phyloP scores from a whole-genome alignment of 2,329 filamentous ascomycete species.

The Aspergillus sp. region DNA sequence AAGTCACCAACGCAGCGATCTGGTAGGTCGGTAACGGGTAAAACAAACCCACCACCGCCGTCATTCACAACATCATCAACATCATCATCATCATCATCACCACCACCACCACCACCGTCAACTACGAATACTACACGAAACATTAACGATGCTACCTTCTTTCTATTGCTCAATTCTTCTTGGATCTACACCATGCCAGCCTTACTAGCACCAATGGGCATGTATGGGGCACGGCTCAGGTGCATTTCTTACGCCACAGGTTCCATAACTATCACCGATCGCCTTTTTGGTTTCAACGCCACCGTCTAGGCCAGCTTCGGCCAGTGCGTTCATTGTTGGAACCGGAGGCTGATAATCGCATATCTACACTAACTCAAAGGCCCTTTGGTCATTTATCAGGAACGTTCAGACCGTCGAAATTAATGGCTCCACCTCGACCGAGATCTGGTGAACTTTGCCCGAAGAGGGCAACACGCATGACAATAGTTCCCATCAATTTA shows the following conservation, averaged over 20 bases:
- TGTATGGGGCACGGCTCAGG: slow-evolving; percentile 18
- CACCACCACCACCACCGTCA: background rate
- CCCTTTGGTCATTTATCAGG: background rate
- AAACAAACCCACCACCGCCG: background rate
- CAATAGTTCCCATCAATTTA: background rate
- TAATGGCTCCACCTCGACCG: slow-evolving; percentile 3
- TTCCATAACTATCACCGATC: slow-evolving; percentile 18
- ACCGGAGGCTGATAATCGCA: background rate
- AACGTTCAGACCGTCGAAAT: slow-evolving; percentile 2
- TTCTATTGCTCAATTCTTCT: slow-evolving; percentile 7
- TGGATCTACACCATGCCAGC: slow-evolving; percentile 15
- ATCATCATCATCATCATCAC: background rate
- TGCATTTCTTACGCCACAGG: slow-evolving; percentile 18
- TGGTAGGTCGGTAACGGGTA: background rate
- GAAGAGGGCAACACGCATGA: slow-evolving; percentile 3
- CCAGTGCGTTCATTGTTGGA: background rate
- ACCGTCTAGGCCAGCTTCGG: slow-evolving; percentile 14
- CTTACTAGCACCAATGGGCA: slow-evolving; percentile 11
- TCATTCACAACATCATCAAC: background rate
- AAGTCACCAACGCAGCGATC: background rate
- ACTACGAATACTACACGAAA: background rate
- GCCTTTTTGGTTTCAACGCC: slow-evolving; percentile 13
- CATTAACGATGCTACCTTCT: background rate
- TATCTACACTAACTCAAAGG: background rate
- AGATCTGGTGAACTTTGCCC: background rate